Evolutionary conservation across 73 alveolate species (phyloP).

Genomic region (Blepharisma japonicum): DNA sequence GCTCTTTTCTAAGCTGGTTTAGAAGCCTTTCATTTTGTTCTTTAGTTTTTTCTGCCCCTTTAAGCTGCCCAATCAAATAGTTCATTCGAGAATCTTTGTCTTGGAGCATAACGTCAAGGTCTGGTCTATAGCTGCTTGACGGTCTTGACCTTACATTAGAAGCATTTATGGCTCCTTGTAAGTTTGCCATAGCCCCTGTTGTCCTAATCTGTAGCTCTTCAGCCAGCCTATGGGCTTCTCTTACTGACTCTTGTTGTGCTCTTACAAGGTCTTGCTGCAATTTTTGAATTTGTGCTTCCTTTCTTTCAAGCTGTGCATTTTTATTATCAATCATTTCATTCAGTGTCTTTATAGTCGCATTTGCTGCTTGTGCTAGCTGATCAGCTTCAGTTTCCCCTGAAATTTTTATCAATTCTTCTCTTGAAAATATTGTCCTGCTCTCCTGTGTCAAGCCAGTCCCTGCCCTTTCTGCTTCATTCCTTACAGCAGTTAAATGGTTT

Average conservation of each 20-base stretch:
- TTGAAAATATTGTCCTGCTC: no score
- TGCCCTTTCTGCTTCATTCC: constrained; percentile 53
- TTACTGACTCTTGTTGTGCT: constrained; percentile 57
- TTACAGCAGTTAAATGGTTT: constrained; percentile 54
- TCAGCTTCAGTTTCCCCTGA: not conserved
- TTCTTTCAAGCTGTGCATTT: constrained; percentile 58
- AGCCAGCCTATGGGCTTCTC: constrained; percentile 23
- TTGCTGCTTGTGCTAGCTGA: constrained; percentile 77
- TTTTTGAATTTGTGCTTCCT: constrained; percentile 70
- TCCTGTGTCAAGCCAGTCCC: constrained; percentile 27
- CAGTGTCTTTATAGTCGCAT: constrained; percentile 69
- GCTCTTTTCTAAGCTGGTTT: constrained; percentile 10
- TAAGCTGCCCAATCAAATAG: constrained; percentile 16
- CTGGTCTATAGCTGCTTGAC: not conserved
- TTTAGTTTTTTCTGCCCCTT: constrained; percentile 11
- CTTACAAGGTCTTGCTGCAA: constrained; percentile 55
- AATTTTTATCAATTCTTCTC: constrained; percentile 28
- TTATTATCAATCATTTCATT: constrained; percentile 76
- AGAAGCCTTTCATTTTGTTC: not conserved
- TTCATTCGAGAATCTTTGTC: constrained; percentile 23
- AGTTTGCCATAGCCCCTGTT: not conserved
- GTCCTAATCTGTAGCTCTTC: constrained; percentile 1
- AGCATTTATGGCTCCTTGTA: not conserved
- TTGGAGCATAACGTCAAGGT: constrained; percentile 19
- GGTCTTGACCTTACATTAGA: not conserved